Conservation (phyloP, 1,284 basidiomycete genomes). For the Leccinum solheimii region DNA sequence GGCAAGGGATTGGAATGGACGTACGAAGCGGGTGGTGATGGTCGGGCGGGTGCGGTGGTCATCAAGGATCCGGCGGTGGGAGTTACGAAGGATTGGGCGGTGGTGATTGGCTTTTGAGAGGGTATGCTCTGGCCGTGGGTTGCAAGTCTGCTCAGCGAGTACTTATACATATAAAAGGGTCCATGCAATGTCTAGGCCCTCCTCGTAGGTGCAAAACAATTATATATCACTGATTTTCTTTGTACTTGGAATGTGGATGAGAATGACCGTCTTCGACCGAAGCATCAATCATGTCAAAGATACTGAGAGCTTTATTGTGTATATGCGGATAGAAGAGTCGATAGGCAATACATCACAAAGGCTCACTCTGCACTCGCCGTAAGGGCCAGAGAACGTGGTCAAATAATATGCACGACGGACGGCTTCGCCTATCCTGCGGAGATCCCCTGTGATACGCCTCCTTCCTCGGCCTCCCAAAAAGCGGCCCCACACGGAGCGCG, state of each 20-base stretch:
- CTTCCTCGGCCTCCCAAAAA: neutral
- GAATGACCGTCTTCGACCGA: neutral
- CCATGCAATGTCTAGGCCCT: neutral
- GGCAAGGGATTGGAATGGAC: slow-evolving; percentile 40
- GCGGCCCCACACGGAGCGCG: neutral
- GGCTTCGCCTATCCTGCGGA: neutral
- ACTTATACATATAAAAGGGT: neutral
- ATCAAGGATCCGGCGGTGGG: slow-evolving; percentile 80
- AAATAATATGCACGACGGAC: neutral
- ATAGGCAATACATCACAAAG: neutral
- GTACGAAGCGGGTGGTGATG: slow-evolving; percentile 41
- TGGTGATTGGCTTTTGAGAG: slow-evolving; percentile 42
- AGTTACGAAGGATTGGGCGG: slow-evolving; percentile 71
- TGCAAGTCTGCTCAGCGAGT: neutral
- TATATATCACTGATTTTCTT: neutral
- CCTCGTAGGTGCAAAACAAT: neutral
- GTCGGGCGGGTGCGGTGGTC: slow-evolving; percentile 62
- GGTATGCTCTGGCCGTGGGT: neutral
- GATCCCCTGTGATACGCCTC: neutral
- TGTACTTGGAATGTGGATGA: neutral
- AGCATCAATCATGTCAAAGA: too few relatives aligned
- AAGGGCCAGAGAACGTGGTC: neutral
- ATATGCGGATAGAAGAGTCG: too few relatives aligned
- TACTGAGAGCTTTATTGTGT: too few relatives aligned
- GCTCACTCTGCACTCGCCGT: neutral